These are phyloP conservation scores for Nematocida displodere DNA, from an alignment of 371 early-diverging fungal species.

Conservation along the genomic window DNA sequence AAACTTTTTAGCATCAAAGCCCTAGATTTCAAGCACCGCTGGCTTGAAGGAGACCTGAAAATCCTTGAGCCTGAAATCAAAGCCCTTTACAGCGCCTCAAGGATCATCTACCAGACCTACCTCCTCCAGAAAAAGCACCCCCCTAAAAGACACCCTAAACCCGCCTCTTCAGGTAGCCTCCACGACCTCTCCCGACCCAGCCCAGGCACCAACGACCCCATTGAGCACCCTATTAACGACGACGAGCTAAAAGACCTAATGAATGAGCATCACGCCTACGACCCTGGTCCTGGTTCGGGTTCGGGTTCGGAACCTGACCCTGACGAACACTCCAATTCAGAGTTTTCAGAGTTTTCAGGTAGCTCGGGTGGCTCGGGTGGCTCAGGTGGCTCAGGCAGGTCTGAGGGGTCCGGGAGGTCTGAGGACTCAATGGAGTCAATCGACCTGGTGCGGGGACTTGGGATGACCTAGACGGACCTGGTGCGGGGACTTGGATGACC, in stretches of 20 bases:
- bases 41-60: slow-evolving; percentile 35
- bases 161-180: too few relatives aligned
- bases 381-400: neutral
- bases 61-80: slow-evolving; percentile 10
- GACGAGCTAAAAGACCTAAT: too few relatives aligned
- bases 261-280: too few relatives aligned
- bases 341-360: neutral
- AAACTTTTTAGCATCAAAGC: slow-evolving; percentile 31
- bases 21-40: slow-evolving; percentile 31
- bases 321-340: too few relatives aligned
- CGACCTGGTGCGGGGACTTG: neutral
- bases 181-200: too few relatives aligned
- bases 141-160: too few relatives aligned
- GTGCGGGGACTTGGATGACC: neutral
- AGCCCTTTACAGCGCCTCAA: slow-evolving; percentile 8
- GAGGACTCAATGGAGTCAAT: neutral
- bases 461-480: neutral
- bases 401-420: neutral
- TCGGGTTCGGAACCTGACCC: too few relatives aligned
- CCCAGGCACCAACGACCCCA: too few relatives aligned
- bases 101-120: slow-evolving; percentile 23
- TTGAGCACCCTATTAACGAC: too few relatives aligned
- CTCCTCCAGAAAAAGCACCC: too few relatives aligned
- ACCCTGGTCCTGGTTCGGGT: too few relatives aligned
- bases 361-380: neutral